phyloP scores from a whole-genome alignment of 176 grass and related monocot species.

The Avena insularis region DNA sequence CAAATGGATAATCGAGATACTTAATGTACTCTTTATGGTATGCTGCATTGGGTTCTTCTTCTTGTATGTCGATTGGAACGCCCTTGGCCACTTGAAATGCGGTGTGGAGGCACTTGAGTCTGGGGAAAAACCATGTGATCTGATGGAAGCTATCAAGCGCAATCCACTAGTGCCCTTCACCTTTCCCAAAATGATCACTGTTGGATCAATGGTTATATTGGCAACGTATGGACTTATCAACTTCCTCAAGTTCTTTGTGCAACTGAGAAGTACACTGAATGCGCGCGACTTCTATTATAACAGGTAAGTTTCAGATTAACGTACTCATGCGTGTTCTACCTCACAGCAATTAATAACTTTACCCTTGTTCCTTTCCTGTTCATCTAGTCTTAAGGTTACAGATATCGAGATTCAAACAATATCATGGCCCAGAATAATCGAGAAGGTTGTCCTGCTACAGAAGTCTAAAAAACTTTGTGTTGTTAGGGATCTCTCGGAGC shows the following conservation, averaged over 20 bases:
- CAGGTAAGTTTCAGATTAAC: conserved; percentile 54
- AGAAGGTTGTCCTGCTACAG: conserved; percentile 86
- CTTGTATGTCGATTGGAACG: conserved; percentile 91
- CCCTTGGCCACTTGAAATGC: conserved; percentile 71
- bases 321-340: neutral
- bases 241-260: conserved; percentile 97
- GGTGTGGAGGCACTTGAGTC: conserved; percentile 92
- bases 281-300: conserved; percentile 87
- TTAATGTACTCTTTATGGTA: conserved; percentile 89
- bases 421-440: conserved; percentile 90
- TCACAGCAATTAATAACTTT: conserved; percentile 30
- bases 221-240: conserved; percentile 86
- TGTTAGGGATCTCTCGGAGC: conserved; percentile 92
- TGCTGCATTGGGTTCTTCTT: conserved; percentile 96
- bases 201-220: conserved; percentile 90
- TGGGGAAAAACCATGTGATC: conserved; percentile 87
- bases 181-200: conserved; percentile 79
- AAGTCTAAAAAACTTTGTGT: conserved; percentile 81
- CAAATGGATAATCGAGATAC: conserved; percentile 92
- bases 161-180: conserved; percentile 86
- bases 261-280: conserved; percentile 76
- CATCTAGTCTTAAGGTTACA: conserved; percentile 77
- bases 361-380: conserved; percentile 39
- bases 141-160: conserved; percentile 76
- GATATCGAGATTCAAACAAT: conserved; percentile 94